Conservation (phyloP, 495 filamentous ascomycete genomes). For the Neurospora sp. region DNA sequence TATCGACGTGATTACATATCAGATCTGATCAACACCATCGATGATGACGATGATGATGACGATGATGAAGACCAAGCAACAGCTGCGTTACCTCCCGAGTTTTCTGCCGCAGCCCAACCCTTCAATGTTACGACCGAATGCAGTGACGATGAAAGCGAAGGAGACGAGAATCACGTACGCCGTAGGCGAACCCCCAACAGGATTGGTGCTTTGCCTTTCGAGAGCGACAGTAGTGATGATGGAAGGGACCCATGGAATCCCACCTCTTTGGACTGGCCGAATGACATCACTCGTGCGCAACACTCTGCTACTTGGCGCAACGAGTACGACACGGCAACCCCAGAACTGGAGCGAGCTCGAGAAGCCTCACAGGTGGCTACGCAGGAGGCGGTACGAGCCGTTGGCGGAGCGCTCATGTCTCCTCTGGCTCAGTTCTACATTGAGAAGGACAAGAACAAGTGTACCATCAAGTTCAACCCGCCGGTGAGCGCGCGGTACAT, state of each 20-base stretch:
- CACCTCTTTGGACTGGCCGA: constrained; percentile 5
- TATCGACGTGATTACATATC: constrained; percentile 27
- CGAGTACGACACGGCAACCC: constrained; percentile 13
- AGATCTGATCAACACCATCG: neutral
- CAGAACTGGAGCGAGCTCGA: constrained; percentile 35
- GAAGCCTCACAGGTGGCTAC: constrained; percentile 45
- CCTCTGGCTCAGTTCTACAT: constrained; percentile 76
- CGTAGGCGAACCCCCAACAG: constrained; percentile 27
- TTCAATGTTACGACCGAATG: constrained; percentile 43
- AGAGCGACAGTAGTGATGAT: constrained; percentile 38
- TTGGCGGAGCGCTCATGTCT: constrained; percentile 46
- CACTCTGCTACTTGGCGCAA: neutral
- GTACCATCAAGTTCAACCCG: constrained; percentile 81
- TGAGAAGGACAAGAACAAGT: constrained; percentile 66
- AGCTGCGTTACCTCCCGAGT: constrained; percentile 44
- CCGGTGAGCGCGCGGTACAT: constrained; percentile 75
- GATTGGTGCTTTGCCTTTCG: constrained; percentile 42
- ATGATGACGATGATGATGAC: constrained; percentile 38
- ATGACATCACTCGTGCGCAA: neutral
- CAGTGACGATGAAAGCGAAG: constrained; percentile 42
- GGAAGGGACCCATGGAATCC: constrained; percentile 4
- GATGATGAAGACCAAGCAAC: constrained; percentile 35
- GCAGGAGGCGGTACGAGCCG: constrained; percentile 44
- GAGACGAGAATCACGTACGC: constrained; percentile 10
- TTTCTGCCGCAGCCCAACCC: constrained; percentile 27